Percentiles rank a stretch among this genome's conserved stretches.
Conservation (phyloP, 805 yeast genomes). For the Candida caryicola region DNA sequence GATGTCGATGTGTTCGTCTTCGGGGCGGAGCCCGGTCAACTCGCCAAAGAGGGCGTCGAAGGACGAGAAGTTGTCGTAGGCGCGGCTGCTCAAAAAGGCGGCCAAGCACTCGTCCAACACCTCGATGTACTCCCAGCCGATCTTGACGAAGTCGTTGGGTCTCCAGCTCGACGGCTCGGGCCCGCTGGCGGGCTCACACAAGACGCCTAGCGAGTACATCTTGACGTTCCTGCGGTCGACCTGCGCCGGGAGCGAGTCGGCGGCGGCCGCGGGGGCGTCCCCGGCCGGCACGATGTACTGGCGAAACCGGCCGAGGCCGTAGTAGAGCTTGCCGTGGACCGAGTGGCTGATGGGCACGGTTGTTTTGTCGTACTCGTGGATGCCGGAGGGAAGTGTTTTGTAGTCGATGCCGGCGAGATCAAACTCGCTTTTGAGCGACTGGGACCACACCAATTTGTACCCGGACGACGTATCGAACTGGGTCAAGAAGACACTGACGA, state of each 20-base stretch:
- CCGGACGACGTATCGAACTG: conserved; percentile 37
- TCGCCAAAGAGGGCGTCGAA: conserved; percentile 17
- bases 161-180: conserved; percentile 26
- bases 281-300: conserved; percentile 15
- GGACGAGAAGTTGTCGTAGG: conserved; percentile 15
- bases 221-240: conserved; percentile 33
- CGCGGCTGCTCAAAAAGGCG: conserved; percentile 17
- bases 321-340: conserved; percentile 20
- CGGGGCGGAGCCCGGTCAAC: conserved; percentile 9
- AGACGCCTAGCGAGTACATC: conserved; percentile 64
- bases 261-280: conserved; percentile 5
- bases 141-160: conserved; percentile 36
- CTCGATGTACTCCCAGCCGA: conserved; percentile 44
- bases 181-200: conserved; percentile 43
- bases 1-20: conserved; percentile 7
- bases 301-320: conserved; percentile 35
- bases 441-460: conserved; percentile 37
- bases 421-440: conserved; percentile 14
- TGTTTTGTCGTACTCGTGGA: conserved; percentile 32
- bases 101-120: conserved; percentile 28
- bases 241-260: not conserved
- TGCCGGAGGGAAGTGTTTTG: conserved; percentile 40
- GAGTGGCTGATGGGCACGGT: conserved; percentile 32
- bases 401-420: conserved; percentile 35
- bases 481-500: conserved; percentile 32